Evolutionary conservation across 176 grass and related monocot genomes (phyloP).

Genomic region (Aegilops tauschii): DNA sequence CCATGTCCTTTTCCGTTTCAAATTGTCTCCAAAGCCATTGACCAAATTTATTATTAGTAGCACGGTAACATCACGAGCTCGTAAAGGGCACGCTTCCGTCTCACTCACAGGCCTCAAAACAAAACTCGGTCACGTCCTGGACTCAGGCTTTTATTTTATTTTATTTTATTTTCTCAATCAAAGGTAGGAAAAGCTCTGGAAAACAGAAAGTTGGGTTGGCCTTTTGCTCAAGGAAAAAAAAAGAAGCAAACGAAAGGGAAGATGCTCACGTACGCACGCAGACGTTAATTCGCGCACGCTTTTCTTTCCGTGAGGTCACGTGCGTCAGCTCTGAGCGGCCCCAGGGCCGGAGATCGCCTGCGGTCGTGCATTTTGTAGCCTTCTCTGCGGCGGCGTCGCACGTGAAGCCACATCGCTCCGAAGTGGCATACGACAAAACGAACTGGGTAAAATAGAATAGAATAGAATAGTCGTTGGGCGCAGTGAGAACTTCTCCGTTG

Average conservation of each 20-base stretch:
- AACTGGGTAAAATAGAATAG: background rate
- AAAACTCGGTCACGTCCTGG: background rate
- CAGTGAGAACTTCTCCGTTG: background rate
- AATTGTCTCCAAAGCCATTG: background rate
- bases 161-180: too few species aligned
- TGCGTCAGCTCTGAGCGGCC: slow-evolving; percentile 39
- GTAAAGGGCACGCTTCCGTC: background rate
- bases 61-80: background rate
- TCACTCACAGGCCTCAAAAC: background rate
- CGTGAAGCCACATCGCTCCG: background rate
- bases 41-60: slow-evolving; percentile 6
- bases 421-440: background rate
- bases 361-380: background rate
- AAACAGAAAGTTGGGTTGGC: background rate
- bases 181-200: background rate
- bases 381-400: background rate
- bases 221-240: background rate
- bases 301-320: slow-evolving; percentile 14
- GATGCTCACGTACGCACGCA: background rate
- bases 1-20: background rate
- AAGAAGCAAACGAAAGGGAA: background rate
- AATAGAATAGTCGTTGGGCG: background rate
- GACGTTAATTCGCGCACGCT: slow-evolving; percentile 5
- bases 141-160: background rate
- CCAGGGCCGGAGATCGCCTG: slow-evolving; percentile 20